These are phyloP conservation scores for Cryphonectria parasitica DNA, from an alignment of 2,329 filamentous ascomycete species.

Conservation along the genomic window DNA sequence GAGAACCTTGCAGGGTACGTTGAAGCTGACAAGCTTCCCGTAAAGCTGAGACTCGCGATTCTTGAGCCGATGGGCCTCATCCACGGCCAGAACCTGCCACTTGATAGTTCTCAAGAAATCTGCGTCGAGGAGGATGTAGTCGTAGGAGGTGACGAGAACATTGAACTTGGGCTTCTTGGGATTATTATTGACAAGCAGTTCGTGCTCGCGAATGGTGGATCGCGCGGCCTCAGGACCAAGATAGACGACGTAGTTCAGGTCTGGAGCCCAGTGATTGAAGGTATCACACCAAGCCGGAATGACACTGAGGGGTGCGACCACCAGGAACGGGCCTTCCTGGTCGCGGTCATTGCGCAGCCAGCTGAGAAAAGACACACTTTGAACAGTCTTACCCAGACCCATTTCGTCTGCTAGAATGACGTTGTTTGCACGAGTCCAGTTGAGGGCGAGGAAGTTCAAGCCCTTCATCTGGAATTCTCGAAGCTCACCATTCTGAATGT, in stretches of 20 bases:
- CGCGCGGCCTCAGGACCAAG: slow-evolving; percentile 87
- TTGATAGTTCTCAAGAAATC: slow-evolving; percentile 87
- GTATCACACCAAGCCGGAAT: slow-evolving; percentile 99
- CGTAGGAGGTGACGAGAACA: slow-evolving; percentile 95
- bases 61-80: slow-evolving; percentile 96
- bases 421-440: slow-evolving; percentile 93
- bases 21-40: slow-evolving; percentile 80
- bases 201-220: slow-evolving; percentile 85
- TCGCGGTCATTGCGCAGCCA: slow-evolving; percentile 89
- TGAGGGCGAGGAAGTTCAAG: slow-evolving; percentile 92
- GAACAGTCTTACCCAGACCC: slow-evolving; percentile 97
- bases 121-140: slow-evolving; percentile 88
- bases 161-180: slow-evolving; percentile 93
- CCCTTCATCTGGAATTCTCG: slow-evolving; percentile 93
- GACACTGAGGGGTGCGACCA: slow-evolving; percentile 95
- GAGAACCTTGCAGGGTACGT: slow-evolving; percentile 82
- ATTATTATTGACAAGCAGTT: slow-evolving; percentile 85
- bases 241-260: slow-evolving; percentile 96
- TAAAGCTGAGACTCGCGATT: slow-evolving; percentile 96
- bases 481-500: slow-evolving; percentile 82
- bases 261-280: slow-evolving; percentile 94
- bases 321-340: slow-evolving; percentile 93
- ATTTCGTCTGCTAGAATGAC: slow-evolving; percentile 98
- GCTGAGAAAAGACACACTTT: slow-evolving; percentile 95
- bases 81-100: slow-evolving; percentile 96